Percentiles rank a stretch among this genome's conserved stretches.
Evolutionary conservation across 2,329 filamentous ascomycete genomes (phyloP).

Genomic region (Sclerotinia subarctica): DNA sequence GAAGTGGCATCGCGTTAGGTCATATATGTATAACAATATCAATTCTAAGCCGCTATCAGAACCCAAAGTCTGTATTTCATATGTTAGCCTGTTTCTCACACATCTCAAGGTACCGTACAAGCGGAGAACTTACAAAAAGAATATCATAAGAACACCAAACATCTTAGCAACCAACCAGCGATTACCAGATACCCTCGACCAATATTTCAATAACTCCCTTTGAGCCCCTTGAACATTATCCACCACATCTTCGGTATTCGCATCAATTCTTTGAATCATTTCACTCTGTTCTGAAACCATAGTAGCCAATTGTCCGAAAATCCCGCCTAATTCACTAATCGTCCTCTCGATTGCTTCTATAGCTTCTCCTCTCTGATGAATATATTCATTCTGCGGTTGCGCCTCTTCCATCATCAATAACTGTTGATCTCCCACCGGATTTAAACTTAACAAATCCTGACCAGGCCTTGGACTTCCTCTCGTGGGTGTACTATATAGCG

Average conservation of each 20-base stretch:
- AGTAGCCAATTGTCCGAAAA: constrained; percentile 89
- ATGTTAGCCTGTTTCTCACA: neutral
- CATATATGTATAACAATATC: neutral
- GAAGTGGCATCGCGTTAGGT: neutral
- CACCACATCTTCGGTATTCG: constrained; percentile 95
- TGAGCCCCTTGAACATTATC: constrained; percentile 98
- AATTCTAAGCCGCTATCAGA: constrained; percentile 26
- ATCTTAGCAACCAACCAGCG: constrained; percentile 89
- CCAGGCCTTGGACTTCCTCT: constrained; percentile 62
- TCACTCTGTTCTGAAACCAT: constrained; percentile 98
- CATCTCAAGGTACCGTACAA: neutral
- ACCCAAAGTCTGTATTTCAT: constrained; percentile 34
- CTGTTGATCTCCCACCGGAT: constrained; percentile 83
- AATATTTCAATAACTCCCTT: constrained; percentile 93
- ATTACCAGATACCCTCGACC: constrained; percentile 90
- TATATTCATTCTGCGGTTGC: constrained; percentile 80
- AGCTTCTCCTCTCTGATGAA: constrained; percentile 88
- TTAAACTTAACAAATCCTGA: constrained; percentile 75
- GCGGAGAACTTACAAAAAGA: constrained; percentile 60
- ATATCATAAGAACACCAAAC: constrained; percentile 92
- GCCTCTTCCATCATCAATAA: constrained; percentile 92
- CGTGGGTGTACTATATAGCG: constrained; percentile 77
- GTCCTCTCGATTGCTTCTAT: constrained; percentile 97
- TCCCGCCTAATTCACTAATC: constrained; percentile 85
- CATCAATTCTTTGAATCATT: constrained; percentile 96